Evolutionary conservation across 2,329 filamentous ascomycete genomes (phyloP).

Genomic region (Fusarium sp.): DNA sequence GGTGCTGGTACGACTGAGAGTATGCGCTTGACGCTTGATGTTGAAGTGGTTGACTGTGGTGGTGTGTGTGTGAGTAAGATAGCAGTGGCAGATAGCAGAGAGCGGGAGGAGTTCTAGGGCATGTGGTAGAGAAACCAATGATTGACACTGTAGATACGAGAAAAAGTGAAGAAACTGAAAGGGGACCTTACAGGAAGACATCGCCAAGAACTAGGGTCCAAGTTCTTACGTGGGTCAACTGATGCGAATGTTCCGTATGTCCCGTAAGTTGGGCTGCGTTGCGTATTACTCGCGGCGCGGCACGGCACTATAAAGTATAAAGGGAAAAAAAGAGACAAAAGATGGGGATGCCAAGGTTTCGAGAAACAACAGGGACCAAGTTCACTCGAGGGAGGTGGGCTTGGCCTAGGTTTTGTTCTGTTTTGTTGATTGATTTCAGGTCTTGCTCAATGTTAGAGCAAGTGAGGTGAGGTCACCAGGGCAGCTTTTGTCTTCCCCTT

Average conservation of each 20-base stretch:
- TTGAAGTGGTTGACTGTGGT: constrained; percentile 56
- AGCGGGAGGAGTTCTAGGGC: not conserved
- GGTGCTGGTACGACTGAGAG: constrained; percentile 51
- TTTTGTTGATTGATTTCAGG: constrained; percentile 13
- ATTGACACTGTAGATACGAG: not conserved
- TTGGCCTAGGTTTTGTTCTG: not conserved
- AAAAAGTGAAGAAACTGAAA: constrained; percentile 18
- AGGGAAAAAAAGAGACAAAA: not conserved
- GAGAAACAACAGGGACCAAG: constrained; percentile 6
- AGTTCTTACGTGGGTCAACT: constrained; percentile 11
- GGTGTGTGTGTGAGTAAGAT: not conserved
- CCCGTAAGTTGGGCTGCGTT: not conserved
- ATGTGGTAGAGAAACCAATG: not conserved
- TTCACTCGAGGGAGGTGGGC: constrained; percentile 11
- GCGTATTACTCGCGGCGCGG: constrained; percentile 15
- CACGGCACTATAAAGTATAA: constrained; percentile 12
- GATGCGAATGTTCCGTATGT: not conserved
- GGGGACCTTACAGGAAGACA: constrained; percentile 35
- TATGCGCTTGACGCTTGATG: constrained; percentile 57
- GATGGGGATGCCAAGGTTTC: constrained; percentile 18
- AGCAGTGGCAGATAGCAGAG: not conserved
- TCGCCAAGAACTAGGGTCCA: constrained; percentile 33
- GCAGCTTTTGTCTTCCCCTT: not conserved
- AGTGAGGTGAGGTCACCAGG: constrained; percentile 32
- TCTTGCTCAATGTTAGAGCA: not conserved